These are phyloP conservation scores for Linnemannia exigua DNA, from an alignment of 192 early-diverging fungal genomes.

Conservation along the genomic window DNA sequence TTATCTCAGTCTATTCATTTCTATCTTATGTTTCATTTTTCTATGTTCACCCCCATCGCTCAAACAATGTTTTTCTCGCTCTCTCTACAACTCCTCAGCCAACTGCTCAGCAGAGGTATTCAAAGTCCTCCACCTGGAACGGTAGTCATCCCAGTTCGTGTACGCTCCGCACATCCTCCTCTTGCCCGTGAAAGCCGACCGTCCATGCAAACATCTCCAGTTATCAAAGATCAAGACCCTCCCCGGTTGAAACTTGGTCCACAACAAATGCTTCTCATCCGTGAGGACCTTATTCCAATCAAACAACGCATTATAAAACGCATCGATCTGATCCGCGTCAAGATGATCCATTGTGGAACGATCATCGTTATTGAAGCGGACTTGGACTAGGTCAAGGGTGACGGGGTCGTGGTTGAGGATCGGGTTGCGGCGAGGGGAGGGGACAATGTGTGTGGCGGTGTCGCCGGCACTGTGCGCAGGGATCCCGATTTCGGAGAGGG, in stretches of 20 bases:
- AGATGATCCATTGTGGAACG: slow-evolving; percentile 72
- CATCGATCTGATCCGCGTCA: slow-evolving; percentile 58
- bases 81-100: slow-evolving; percentile 27
- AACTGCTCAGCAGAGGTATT: slow-evolving; percentile 32
- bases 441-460: slow-evolving; percentile 69
- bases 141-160: slow-evolving; percentile 83
- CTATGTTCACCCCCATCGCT: too few species aligned
- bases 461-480: slow-evolving; percentile 86
- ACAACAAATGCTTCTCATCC: slow-evolving; percentile 70
- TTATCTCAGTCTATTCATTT: neutral
- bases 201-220: slow-evolving; percentile 86
- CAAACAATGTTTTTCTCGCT: too few species aligned
- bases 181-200: slow-evolving; percentile 79
- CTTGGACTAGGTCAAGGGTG: slow-evolving; percentile 69
- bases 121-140: slow-evolving; percentile 48
- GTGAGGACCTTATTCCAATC: slow-evolving; percentile 75
- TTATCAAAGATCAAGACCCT: slow-evolving; percentile 85
- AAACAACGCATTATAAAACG: slow-evolving; percentile 79
- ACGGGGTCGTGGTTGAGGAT: slow-evolving; percentile 76
- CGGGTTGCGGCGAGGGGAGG: slow-evolving; percentile 69
- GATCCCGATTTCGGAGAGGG: slow-evolving; percentile 70
- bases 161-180: slow-evolving; percentile 80
- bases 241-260: slow-evolving; percentile 78
- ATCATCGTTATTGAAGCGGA: slow-evolving; percentile 91
- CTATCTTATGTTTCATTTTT: too few species aligned